Evolutionary conservation across 148 eudicot genomes (phyloP), one percentile per base, ranked within the genome.

Genomic region (Salicornia ramosissima): DNA sequence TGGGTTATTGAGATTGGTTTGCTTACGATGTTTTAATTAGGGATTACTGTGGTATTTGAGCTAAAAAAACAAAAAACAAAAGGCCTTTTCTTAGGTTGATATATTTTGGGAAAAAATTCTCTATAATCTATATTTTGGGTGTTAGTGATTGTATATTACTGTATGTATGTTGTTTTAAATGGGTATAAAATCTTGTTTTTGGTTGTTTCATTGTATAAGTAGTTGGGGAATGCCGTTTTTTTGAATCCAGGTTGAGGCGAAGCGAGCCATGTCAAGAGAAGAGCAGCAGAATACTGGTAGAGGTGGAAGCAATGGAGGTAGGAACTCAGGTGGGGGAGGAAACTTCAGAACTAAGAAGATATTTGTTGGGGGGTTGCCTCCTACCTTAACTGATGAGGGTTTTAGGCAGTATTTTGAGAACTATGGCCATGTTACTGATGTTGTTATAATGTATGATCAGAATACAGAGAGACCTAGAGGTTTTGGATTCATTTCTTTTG

Each of bases 311-410:
- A 36, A 81, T 36, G 70, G 65, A 52, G 81, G 79, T 70, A 81
- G 96, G 65, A 84, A 34, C 30, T 74, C 68, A 70, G 87, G 86
- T 25, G 83, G 80, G 39, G 94, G 90, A 19, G 97, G 97, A 70
- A 88, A 80, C 78, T 33, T 80, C 62, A 82, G 90, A 71, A 93
- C 98, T 40, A 93, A 93, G 86, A 93, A 93, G 74, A 93, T 93
- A 31, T 93, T 93, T 83, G 98, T 93, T 70, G 98, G 98, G 60
- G 98, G 98, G 9, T 84, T 93, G 75, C 98, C 98, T 42, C 80
- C 96, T 51, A 83, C 84, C 15, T 54, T 93, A 64, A 80, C 81
- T n/a, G 98, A 93, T 75, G 96, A 93, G 11, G 92, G 81, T 22
- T 93, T 93, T 72, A 81, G 96, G 59, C 87, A 85, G 81, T 93